Evolutionary conservation across 108 stramenopile genomes (phyloP).

Genomic region (Nannochloropsis gaditana): DNA sequence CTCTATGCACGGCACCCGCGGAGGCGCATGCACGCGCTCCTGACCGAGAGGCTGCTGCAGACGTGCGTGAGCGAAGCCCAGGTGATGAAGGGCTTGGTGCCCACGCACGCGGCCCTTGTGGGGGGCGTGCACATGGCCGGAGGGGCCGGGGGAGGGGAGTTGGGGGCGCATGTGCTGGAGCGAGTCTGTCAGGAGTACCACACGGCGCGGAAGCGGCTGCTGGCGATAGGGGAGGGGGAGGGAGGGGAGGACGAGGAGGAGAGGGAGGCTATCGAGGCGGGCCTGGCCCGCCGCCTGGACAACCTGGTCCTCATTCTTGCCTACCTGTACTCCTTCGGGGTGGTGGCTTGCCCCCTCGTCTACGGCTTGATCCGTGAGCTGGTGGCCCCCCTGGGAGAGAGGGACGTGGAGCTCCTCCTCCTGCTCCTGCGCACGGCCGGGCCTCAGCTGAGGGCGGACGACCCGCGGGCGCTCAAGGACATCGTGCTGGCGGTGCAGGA

Average conservation of each 20-base stretch:
- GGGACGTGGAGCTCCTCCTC: slow-evolving; percentile 77
- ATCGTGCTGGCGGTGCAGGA: slow-evolving; percentile 79
- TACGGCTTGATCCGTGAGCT: slow-evolving; percentile 78
- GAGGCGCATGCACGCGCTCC: slow-evolving; percentile 63
- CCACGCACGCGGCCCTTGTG: slow-evolving; percentile 45
- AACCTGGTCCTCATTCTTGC: slow-evolving; percentile 77
- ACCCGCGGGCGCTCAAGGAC: slow-evolving; percentile 80
- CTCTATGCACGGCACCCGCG: slow-evolving; percentile 73
- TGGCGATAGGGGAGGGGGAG: background rate
- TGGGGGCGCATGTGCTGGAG: slow-evolving; percentile 61
- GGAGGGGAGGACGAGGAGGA: background rate
- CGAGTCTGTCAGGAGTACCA: slow-evolving; percentile 54
- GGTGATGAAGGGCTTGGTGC: slow-evolving; percentile 47
- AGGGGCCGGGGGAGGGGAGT: slow-evolving; percentile 62
- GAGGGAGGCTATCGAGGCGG: slow-evolving; percentile 31
- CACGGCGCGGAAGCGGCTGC: background rate
- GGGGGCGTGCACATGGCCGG: slow-evolving; percentile 48
- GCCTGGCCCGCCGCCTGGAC: slow-evolving; percentile 5
- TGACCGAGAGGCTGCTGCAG: slow-evolving; percentile 35
- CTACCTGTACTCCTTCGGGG: slow-evolving; percentile 80
- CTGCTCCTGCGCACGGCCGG: slow-evolving; percentile 77
- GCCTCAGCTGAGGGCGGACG: slow-evolving; percentile 74
- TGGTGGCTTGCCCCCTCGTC: slow-evolving; percentile 77
- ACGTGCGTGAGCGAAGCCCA: slow-evolving; percentile 41
- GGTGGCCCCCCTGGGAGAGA: slow-evolving; percentile 58